phyloP scores from a whole-genome alignment of 345 rosid species.

The Pistacia atlantica region DNA sequence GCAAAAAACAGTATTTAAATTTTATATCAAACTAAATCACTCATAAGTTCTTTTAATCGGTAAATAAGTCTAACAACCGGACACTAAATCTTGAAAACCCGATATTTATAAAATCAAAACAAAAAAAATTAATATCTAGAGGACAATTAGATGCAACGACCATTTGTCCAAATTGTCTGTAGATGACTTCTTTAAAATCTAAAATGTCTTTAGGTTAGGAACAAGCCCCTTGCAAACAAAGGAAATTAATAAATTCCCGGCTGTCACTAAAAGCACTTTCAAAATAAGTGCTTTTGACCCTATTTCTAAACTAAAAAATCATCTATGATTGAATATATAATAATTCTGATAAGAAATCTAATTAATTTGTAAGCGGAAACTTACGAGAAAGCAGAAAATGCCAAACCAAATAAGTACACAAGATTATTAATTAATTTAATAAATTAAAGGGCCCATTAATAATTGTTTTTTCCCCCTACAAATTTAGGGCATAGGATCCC shows the following conservation, averaged over 20 bases:
- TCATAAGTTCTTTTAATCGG: too few species aligned
- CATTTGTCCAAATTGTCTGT: too few species aligned
- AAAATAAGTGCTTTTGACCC: background rate
- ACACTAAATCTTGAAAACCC: too few species aligned
- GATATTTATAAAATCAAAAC: too few species aligned
- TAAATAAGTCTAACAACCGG: too few species aligned
- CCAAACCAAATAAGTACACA: background rate
- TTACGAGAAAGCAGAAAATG: background rate
- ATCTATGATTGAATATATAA: background rate
- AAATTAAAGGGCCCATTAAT: background rate
- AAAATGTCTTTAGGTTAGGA: too few species aligned
- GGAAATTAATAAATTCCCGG: background rate
- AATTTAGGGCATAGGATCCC: conserved; percentile 2
- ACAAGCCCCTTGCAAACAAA: background rate
- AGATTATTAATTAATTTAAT: background rate
- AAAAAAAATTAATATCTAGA: too few species aligned
- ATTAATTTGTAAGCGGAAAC: background rate
- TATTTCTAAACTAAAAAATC: background rate
- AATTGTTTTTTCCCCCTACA: background rate
- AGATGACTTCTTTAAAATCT: too few species aligned
- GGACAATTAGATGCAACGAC: too few species aligned
- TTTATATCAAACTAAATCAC: too few species aligned
- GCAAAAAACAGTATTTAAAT: too few species aligned
- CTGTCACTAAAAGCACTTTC: background rate
- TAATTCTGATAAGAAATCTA: background rate